Base-by-base conservation (phyloP, 148 eudicot species). In the Salicornia ramosissima region DNA sequence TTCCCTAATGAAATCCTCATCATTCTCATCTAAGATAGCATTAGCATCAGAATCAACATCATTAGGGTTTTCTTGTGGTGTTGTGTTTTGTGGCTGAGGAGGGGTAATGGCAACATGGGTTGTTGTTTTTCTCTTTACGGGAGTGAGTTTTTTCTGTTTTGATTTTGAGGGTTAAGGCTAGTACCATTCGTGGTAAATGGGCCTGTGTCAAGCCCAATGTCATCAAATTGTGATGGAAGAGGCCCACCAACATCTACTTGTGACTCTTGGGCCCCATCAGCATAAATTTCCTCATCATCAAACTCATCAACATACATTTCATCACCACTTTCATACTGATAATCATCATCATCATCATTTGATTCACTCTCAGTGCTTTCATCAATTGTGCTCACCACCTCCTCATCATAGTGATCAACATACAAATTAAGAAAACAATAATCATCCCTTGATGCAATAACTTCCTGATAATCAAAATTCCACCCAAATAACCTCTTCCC, bases 181-280 rank as follows among this genome's bases (percentile, higher is more conserved):
- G n/a, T n/a, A n/a, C n/a, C n/a, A n/a, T n/a, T n/a, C n/a, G n/a
- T n/a, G n/a, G n/a, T n/a, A n/a, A n/a, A n/a, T n/a, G n/a, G n/a
- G n/a, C n/a, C n/a, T n/a, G n/a, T n/a, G n/a, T n/a, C n/a, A n/a
- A n/a, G n/a, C n/a, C n/a, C n/a, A n/a, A n/a, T n/a, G n/a, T n/a
- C n/a, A n/a, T n/a, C n/a, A n/a, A n/a, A n/a, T 47, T 47, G 52
- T 19, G 52, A 15, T 15, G 1, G 3, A 3, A 1, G 2, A 15
- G n/a, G 52, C 52, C 52, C 52, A 47, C n/a, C 21, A 1, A 1
- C 22, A 3, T 19, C 53, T 18, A 1, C 53, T 10, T 2, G 24
- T 9, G 1, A 0, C 49, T 1, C 24, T 2, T 0, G 3, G 1
- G 5, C 14, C 24, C 4, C 2, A 0, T 2, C 24, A 6, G 2